Base-by-base conservation (phyloP, 2,329 filamentous ascomycete species). In the Botrytis galanthina region DNA sequence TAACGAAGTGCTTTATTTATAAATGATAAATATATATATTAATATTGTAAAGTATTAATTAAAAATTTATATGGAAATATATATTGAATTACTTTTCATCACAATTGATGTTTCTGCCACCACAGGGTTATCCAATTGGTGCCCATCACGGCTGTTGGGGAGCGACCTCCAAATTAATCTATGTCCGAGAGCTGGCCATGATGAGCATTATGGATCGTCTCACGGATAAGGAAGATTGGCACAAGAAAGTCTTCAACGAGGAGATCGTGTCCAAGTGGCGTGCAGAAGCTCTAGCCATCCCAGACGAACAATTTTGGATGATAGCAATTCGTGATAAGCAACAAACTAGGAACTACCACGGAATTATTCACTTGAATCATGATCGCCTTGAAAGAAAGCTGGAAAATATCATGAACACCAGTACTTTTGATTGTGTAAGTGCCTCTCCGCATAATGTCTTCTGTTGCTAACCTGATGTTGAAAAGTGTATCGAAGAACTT, bases 381-480 rank as follows among this genome's bases (percentile, higher is more conserved):
- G 68, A 61, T 35, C 0, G 4, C 10, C 6, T 48, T n/a, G 9
- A 12, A 0, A 9, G 14, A n/a, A 2, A 5, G 18, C n/a, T 70
- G 22, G 16, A 39, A 3, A 29, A 22, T 0, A 61, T 46, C 32
- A n/a, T 70, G 68, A n/a, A 42, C 35, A 6, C 22, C 10, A n/a
- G 4, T 35, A 70, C n/a, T 26, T 70, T 70, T 61, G 54, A 70
- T 61, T 70, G 22, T 37, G 68, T 61, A 60, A 70, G 68, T 61
- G 10, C 3, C 20, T 37, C 6, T 32, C 14, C 39, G 35, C 20
- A 60, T 26, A 16, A 12, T 48, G 1, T 4, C 26, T 42, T 44
- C 39, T 61, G 5, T 9, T 2, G 4, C 82, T 5, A 72, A 78
- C 1, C 80, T 79, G 32, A 82, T 84, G 82, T 75, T 80, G 10